Conservation (phyloP, 1,284 basidiomycete species). For the Trichosporon sp. region DNA sequence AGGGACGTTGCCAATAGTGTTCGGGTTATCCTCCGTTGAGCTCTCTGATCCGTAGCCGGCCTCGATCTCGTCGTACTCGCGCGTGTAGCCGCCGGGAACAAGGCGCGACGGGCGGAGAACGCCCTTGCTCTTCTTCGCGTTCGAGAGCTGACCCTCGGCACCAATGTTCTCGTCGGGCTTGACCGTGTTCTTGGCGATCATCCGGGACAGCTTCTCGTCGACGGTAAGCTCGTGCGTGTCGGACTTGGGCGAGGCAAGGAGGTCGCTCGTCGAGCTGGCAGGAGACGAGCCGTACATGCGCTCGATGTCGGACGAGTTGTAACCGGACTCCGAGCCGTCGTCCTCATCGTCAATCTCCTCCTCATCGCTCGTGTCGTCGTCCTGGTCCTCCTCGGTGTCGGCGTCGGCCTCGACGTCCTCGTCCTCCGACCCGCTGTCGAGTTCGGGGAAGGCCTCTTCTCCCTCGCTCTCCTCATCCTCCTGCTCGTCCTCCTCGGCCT, state of each 20-base stretch:
- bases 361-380: slow-evolving; percentile 30
- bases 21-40: slow-evolving; percentile 93
- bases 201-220: slow-evolving; percentile 32
- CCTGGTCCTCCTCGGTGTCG: slow-evolving; percentile 7
- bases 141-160: slow-evolving; percentile 42
- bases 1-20: slow-evolving; percentile 91
- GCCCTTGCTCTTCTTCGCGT: slow-evolving; percentile 45
- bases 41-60: slow-evolving; percentile 96
- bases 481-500: slow-evolving; percentile 28
- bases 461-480: slow-evolving; percentile 32
- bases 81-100: slow-evolving; percentile 80
- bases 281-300: slow-evolving; percentile 34
- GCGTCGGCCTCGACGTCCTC: slow-evolving; percentile 51
- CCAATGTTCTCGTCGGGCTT: slow-evolving; percentile 46
- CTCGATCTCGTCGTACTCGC: slow-evolving; percentile 90
- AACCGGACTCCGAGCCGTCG: slow-evolving; percentile 45
- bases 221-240: slow-evolving; percentile 14
- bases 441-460: slow-evolving; percentile 52
- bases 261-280: slow-evolving; percentile 9
- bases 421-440: slow-evolving; percentile 49
- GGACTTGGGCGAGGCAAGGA: slow-evolving; percentile 20
- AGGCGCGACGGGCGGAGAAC: slow-evolving; percentile 40
- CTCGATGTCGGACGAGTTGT: slow-evolving; percentile 51
- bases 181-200: slow-evolving; percentile 42
- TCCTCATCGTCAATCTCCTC: slow-evolving; percentile 44